These are phyloP conservation scores for Ceriops zippeliana DNA, from an alignment of 345 rosid genomes.

Conservation along the genomic window DNA sequence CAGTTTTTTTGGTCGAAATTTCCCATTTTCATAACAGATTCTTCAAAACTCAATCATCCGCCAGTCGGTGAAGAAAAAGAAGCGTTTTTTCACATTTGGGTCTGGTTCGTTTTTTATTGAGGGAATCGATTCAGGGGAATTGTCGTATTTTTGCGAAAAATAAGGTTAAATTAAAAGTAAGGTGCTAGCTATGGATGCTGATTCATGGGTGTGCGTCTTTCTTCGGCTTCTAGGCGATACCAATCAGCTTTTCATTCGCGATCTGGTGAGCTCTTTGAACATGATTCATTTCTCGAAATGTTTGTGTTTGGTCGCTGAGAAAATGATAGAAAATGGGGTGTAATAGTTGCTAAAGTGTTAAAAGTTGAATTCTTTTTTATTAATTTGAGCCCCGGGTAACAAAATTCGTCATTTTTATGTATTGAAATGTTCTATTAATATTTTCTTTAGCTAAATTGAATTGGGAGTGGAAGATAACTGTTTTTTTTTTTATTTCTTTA, in stretches of 20 bases:
- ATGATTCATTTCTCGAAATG: not conserved
- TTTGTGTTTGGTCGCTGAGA: not conserved
- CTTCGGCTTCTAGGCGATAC: slow-evolving; percentile 76
- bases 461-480: slow-evolving; percentile 23
- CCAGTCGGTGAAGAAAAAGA: not conserved
- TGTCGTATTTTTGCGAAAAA: not conserved
- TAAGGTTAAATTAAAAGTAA: not conserved
- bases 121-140: not conserved
- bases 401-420: not conserved
- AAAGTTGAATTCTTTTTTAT: not conserved
- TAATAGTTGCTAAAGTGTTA: not conserved
- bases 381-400: not conserved
- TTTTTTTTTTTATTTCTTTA: slow-evolving; percentile 17
- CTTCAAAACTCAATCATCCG: slow-evolving; percentile 1
- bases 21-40: not conserved
- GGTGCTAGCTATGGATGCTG: slow-evolving; percentile 60
- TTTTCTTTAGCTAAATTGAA: too few relatives aligned
- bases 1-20: not conserved
- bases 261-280: slow-evolving; percentile 57
- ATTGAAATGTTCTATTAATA: too few relatives aligned
- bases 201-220: slow-evolving; percentile 79
- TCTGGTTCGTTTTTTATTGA: not conserved
- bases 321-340: not conserved
- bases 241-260: slow-evolving; percentile 82
- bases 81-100: not conserved